phyloP scores from a whole-genome alignment of 2,329 filamentous ascomycete genomes.

The Paradendryphiella salina region DNA sequence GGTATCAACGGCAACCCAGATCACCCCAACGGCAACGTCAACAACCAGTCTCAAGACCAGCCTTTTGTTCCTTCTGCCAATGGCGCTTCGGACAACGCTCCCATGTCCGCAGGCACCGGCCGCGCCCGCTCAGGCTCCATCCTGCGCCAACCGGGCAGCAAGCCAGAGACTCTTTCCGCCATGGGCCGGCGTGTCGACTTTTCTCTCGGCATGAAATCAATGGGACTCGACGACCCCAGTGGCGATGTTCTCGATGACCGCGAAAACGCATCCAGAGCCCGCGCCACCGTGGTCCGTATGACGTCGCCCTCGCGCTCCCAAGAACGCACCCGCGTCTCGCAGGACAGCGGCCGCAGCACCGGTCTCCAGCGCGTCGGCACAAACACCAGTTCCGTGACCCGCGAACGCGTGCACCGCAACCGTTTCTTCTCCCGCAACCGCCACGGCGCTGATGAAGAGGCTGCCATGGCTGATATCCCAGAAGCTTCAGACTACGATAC shows the following conservation, averaged over 20 bases:
- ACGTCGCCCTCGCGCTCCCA: slow-evolving; percentile 43
- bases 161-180: slow-evolving; percentile 59
- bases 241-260: slow-evolving; percentile 68
- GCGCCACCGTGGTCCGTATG: slow-evolving; percentile 47
- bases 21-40: slow-evolving; percentile 47
- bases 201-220: slow-evolving; percentile 66
- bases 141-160: slow-evolving; percentile 57
- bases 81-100: slow-evolving; percentile 11
- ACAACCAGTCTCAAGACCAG: slow-evolving; percentile 46
- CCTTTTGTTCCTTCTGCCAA: slow-evolving; percentile 49
- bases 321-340: slow-evolving; percentile 33
- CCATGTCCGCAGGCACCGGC: slow-evolving; percentile 3
- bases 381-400: slow-evolving; percentile 35
- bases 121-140: slow-evolving; percentile 55
- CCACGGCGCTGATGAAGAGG: slow-evolving; percentile 46
- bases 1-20: slow-evolving; percentile 52
- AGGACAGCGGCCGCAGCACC: slow-evolving; percentile 42
- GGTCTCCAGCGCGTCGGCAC: slow-evolving; percentile 43
- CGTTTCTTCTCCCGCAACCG: slow-evolving; percentile 62
- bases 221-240: slow-evolving; percentile 61
- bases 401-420: slow-evolving; percentile 57
- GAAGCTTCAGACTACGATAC: slow-evolving; percentile 34
- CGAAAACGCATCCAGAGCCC: slow-evolving; percentile 39
- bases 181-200: slow-evolving; percentile 70
- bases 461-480: slow-evolving; percentile 54